A percentile compares a stretch with the other conserved stretches of the same genome.
Conservation (phyloP, 2,329 filamentous ascomycete genomes). For the Ampelomyces quisqualis region DNA sequence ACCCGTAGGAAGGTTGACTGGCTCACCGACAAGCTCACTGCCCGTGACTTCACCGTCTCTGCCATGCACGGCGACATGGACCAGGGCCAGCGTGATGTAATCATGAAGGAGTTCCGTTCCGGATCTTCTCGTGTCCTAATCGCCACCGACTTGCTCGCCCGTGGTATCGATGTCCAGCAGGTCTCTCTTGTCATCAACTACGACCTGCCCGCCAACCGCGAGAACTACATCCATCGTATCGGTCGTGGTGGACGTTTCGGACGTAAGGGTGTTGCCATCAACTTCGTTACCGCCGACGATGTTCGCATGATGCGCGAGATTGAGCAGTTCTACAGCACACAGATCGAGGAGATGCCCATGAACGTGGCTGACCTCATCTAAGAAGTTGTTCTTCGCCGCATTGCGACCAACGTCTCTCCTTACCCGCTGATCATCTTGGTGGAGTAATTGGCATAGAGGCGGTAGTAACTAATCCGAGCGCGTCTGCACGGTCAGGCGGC, state of each 20-base stretch:
- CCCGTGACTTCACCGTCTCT: slow-evolving; percentile 97
- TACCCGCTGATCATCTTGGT: slow-evolving; percentile 26
- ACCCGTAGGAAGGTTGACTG: slow-evolving; percentile 99
- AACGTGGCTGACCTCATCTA: slow-evolving; percentile 62
- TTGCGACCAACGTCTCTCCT: slow-evolving; percentile 29
- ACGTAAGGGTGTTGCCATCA: slow-evolving; percentile 99
- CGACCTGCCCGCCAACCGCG: slow-evolving; percentile 95
- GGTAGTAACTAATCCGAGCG: slow-evolving; percentile 36
- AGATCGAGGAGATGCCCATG: slow-evolving; percentile 99
- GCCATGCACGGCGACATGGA: slow-evolving; percentile 99
- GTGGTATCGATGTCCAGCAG: slow-evolving; percentile 99
- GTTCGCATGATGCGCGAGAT: slow-evolving; percentile 99
- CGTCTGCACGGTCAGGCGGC: slow-evolving; percentile 36
- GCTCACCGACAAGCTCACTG: slow-evolving; percentile 98
- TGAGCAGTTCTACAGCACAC: slow-evolving; percentile 99
- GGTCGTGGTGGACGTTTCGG: slow-evolving; percentile 99
- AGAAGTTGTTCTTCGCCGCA: slow-evolving; percentile 28
- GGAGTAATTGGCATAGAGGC: slow-evolving; percentile 27
- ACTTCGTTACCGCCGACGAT: slow-evolving; percentile 99
- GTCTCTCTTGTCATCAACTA: slow-evolving; percentile 99
- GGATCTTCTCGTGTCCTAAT: slow-evolving; percentile 98
- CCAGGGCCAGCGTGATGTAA: slow-evolving; percentile 94
- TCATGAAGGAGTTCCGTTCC: slow-evolving; percentile 99
- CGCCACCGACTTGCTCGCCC: slow-evolving; percentile 93
- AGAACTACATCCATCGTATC: slow-evolving; percentile 99